These are phyloP conservation scores for Aspergillus homomorphus DNA, from an alignment of 495 filamentous ascomycete species.

Conservation along the genomic window DNA sequence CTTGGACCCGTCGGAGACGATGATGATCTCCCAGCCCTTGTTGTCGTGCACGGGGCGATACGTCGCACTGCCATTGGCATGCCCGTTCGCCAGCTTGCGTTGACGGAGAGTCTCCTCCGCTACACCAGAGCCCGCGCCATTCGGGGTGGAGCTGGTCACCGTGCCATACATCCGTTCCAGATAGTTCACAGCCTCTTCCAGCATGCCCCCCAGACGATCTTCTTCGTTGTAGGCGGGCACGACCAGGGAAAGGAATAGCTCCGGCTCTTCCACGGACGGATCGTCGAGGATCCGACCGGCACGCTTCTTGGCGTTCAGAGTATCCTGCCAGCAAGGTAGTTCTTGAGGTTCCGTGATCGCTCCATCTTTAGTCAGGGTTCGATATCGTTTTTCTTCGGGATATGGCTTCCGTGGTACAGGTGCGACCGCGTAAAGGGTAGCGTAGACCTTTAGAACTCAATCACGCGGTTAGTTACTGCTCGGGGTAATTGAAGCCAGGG, in stretches of 20 bases:
- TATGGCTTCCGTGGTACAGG: constrained; percentile 72
- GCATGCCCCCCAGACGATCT: constrained; percentile 72
- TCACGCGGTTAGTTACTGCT: background rate
- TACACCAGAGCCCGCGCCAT: constrained; percentile 2
- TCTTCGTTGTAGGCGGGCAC: constrained; percentile 96
- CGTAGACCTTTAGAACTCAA: constrained; percentile 56
- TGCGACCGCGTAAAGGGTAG: constrained; percentile 68
- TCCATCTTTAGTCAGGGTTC: constrained; percentile 67
- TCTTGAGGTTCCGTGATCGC: constrained; percentile 52
- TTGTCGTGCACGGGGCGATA: constrained; percentile 21
- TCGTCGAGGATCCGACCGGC: constrained; percentile 22
- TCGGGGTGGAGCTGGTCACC: constrained; percentile 16
- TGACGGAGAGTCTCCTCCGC: constrained; percentile 29
- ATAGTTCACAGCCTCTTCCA: constrained; percentile 87
- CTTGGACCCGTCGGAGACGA: constrained; percentile 89
- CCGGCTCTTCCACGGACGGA: constrained; percentile 44
- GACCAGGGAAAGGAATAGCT: constrained; percentile 78
- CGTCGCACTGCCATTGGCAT: constrained; percentile 23
- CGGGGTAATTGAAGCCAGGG: background rate
- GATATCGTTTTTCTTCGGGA: constrained; percentile 82
- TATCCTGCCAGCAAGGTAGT: constrained; percentile 83
- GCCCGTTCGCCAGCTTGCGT: constrained; percentile 31
- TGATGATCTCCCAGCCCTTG: constrained; percentile 88
- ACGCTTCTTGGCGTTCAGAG: constrained; percentile 52
- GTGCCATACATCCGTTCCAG: constrained; percentile 72